phyloP scores from a whole-genome alignment of 495 filamentous ascomycete genomes.

The Cercophora newfieldiana region DNA sequence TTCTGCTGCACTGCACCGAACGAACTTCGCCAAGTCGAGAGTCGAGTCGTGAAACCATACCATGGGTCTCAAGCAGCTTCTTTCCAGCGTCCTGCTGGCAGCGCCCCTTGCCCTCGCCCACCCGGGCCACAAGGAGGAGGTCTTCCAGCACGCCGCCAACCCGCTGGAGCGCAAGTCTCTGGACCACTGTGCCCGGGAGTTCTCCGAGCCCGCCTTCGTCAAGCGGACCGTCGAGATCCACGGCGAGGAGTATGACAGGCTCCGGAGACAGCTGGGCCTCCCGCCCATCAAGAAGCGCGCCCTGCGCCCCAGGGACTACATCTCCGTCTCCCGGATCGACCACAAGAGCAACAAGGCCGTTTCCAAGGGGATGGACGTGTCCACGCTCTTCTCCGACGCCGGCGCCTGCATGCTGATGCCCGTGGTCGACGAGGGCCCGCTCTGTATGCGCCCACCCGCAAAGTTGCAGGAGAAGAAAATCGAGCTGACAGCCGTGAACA shows the following conservation, averaged over 20 bases:
- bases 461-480: neutral
- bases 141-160: constrained; percentile 26
- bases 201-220: constrained; percentile 33
- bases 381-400: constrained; percentile 53
- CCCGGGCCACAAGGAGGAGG: constrained; percentile 30
- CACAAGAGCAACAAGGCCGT: constrained; percentile 61
- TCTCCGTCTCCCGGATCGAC: constrained; percentile 33
- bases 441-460: constrained; percentile 44
- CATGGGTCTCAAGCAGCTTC: constrained; percentile 32
- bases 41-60: constrained; percentile 4
- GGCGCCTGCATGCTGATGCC: constrained; percentile 58
- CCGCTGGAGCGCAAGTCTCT: constrained; percentile 33
- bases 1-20: neutral
- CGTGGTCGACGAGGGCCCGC: constrained; percentile 57
- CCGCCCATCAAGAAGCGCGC: constrained; percentile 20
- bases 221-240: constrained; percentile 33
- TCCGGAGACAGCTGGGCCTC: constrained; percentile 25
- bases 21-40: neutral
- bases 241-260: constrained; percentile 27
- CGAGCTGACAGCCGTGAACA: constrained; percentile 22
- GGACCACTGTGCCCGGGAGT: constrained; percentile 33
- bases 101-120: constrained; percentile 32
- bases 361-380: constrained; percentile 48
- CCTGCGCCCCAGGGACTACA: constrained; percentile 31
- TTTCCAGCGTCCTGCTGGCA: constrained; percentile 31